These are phyloP conservation scores for Warburgia ugandensis DNA, from an alignment of 164 flowering plant species.

Conservation along the genomic window DNA sequence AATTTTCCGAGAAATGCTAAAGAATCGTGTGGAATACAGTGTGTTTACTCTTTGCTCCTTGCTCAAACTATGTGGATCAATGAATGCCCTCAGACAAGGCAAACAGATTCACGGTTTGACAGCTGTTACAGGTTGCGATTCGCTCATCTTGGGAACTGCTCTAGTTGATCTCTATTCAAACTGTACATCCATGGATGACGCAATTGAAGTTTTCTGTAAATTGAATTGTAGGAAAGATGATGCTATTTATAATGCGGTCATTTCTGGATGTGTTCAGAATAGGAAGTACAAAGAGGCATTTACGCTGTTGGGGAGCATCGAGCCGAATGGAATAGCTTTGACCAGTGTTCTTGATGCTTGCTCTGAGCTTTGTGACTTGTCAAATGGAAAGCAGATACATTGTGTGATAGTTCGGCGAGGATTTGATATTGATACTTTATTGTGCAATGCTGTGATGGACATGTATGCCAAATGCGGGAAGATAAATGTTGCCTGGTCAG, in stretches of 20 bases:
- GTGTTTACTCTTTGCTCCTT: conserved; percentile 41
- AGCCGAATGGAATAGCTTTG: conserved; percentile 37
- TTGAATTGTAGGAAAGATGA: conserved; percentile 27
- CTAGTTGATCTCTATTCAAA: conserved; percentile 39
- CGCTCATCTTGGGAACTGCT: conserved; percentile 40
- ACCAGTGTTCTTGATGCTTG: conserved; percentile 47
- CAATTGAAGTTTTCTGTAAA: conserved; percentile 24
- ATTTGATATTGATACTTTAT: conserved; percentile 29
- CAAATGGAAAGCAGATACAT: conserved; percentile 46
- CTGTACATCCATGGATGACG: conserved; percentile 28
- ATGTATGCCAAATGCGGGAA: conserved; percentile 57
- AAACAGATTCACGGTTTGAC: conserved; percentile 43
- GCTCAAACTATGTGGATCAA: conserved; percentile 37
- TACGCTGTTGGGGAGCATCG: conserved; percentile 23
- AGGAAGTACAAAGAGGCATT: conserved; percentile 29
- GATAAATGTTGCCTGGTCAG: conserved; percentile 16
- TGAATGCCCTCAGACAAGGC: conserved; percentile 31
- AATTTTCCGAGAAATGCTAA: conserved; percentile 30
- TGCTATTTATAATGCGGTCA: conserved; percentile 37
- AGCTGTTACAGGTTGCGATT: conserved; percentile 29
- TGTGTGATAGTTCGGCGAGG: conserved; percentile 34
- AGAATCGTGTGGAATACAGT: conserved; percentile 23
- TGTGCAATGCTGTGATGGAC: conserved; percentile 38
- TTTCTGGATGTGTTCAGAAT: conserved; percentile 40
- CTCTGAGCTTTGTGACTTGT: conserved; percentile 35